Evolutionary conservation across 129 eudicot genomes (phyloP).

Genomic region (carrot (Daucus carota)): DNA sequence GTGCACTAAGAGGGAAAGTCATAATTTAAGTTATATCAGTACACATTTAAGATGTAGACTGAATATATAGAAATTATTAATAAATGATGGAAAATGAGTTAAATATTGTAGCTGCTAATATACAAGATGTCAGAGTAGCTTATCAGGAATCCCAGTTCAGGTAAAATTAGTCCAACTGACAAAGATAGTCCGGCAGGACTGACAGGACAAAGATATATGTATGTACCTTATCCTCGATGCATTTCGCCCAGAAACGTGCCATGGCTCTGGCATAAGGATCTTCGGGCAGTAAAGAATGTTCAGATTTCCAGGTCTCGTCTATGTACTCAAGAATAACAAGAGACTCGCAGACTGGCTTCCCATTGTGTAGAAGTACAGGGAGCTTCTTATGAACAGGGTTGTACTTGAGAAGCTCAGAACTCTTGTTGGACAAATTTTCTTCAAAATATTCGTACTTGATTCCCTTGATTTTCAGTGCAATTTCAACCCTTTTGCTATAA

Average conservation of each 20-base stretch:
- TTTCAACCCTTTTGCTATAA: constrained; percentile 17
- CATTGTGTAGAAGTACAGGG: constrained; percentile 28
- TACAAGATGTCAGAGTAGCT: too few relatives aligned
- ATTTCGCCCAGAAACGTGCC: constrained; percentile 38
- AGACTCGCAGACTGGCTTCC: constrained; percentile 29
- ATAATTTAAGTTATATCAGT: neutral
- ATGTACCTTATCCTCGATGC: constrained; percentile 32
- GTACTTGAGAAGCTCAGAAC: constrained; percentile 20
- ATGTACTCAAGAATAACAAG: constrained; percentile 31
- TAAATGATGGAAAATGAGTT: neutral
- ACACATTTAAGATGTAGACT: too few relatives aligned
- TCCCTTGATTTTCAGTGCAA: constrained; percentile 31
- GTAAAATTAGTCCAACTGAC: too few relatives aligned
- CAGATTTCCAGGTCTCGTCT: constrained; percentile 25
- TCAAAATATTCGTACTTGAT: constrained; percentile 21
- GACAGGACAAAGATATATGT: too few relatives aligned
- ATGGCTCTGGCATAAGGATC: constrained; percentile 27
- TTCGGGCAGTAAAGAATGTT: constrained; percentile 14
- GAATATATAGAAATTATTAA: too few relatives aligned
- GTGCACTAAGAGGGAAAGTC: constrained; percentile 10
- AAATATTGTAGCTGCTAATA: neutral
- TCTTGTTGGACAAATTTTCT: constrained; percentile 22
- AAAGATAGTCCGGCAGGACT: too few relatives aligned
- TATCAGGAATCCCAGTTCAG: too few relatives aligned
- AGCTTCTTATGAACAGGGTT: constrained; percentile 34